Evolutionary conservation across 768 basidiomycete genomes (phyloP), one percentile per base, ranked within the genome.

Genomic region (Tylopilus sp.): DNA sequence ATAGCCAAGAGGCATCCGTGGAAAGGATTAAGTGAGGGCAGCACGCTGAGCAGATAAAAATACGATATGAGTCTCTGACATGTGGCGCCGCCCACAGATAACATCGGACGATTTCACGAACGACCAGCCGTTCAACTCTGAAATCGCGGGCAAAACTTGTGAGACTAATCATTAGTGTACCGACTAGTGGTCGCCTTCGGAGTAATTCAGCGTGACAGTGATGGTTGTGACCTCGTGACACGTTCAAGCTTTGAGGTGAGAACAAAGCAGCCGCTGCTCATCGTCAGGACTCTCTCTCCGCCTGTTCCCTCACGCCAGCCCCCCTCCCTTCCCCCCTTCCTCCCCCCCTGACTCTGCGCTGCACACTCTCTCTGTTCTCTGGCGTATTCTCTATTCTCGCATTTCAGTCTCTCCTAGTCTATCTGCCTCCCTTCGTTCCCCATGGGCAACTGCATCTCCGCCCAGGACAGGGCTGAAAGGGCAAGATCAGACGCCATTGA

Each of bases 401-500:
- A 13, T 8, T 23, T 23, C 8, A n/a, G n/a, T n/a, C n/a, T n/a
- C n/a, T n/a, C n/a, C n/a, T n/a, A n/a, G n/a, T 23, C 43, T 21
- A 17, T 47, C 18, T 17, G 9, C 21, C 17, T 13, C 26, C 10
- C 12, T 2, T 18, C 21, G 9, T n/a, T 50, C 36, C 21, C 58
- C 46, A 87, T 88, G 86, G 86, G 86, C 53, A 84, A 82, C 67
- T 87, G 85, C 66, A 72, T 85, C 39, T 86, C 75, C 50, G 66
- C 70, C 28, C 67, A 69, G 48, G 83, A 85, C 70, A 76, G 75
- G 44, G 77, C 75, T 26, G 83, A 78, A 56, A 82, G 79, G 65
- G 77, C 79, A 43, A 75, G 75, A 65, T 87, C 85, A 17, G 85
- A 86, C 67, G 73, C 75, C 62, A 94, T 94, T 60, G 91, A 94